A percentile compares a stretch with the other conserved stretches of the same genome.
Evolutionary conservation across 2,329 filamentous ascomycete genomes (phyloP).

Genomic region (Venturia carpophila): DNA sequence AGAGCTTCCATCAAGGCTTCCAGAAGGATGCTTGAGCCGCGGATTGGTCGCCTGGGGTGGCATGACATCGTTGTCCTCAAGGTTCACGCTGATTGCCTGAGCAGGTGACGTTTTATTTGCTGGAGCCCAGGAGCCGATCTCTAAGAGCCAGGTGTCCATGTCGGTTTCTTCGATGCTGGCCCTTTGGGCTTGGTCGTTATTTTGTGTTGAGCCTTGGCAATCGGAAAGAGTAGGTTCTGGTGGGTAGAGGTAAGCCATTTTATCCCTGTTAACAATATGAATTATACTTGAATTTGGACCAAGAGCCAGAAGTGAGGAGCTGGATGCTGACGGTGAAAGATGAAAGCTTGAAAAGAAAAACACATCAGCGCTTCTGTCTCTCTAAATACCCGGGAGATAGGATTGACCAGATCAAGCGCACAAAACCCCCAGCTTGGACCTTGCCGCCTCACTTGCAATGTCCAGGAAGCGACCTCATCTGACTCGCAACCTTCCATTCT

Average conservation of each 20-base stretch:
- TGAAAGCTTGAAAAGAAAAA: neutral
- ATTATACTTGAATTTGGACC: neutral
- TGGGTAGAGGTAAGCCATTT: neutral
- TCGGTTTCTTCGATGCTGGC: neutral
- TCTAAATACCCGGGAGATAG: neutral
- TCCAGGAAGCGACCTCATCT: neutral
- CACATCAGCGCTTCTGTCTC: neutral
- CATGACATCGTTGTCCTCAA: neutral
- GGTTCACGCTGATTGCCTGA: neutral
- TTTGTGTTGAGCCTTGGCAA: neutral
- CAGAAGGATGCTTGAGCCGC: neutral
- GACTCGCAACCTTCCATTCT: neutral
- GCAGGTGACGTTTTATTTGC: neutral
- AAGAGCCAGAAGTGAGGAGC: neutral
- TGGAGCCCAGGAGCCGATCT: neutral
- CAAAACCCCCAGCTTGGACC: neutral
- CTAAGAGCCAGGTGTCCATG: neutral
- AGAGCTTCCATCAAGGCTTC: conserved; percentile 4
- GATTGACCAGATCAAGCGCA: neutral
- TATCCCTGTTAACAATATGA: neutral
- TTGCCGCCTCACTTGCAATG: neutral
- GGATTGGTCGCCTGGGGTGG: neutral
- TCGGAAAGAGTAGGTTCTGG: neutral
- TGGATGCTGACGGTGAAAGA: neutral
- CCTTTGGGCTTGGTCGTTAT: neutral